Evolutionary conservation across 495 filamentous ascomycete genomes (phyloP), one percentile per base, ranked within the genome.

Genomic region (Penicillium egyptiacum): DNA sequence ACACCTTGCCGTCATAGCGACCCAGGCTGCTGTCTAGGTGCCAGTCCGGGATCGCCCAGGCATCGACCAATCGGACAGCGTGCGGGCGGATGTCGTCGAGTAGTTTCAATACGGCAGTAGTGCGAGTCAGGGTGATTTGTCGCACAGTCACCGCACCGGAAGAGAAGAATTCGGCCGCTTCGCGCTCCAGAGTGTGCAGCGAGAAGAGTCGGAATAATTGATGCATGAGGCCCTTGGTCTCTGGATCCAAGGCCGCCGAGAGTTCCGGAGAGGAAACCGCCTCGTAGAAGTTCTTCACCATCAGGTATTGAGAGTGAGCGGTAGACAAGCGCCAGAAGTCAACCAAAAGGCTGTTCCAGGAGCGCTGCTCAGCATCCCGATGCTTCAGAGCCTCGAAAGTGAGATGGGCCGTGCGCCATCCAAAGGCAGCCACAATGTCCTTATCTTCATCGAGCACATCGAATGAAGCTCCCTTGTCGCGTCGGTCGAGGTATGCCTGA

Each of bases 311-410:
- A 6, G 83, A 85, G 64, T 88, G 85, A 8, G 86, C 85, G 4
- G 83, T 87, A 37, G 79, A 83, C 16, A 88, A 76, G 23, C 86
- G 82, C 80, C 84, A 88, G 77, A 89, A 88, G 70, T 89, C 85
- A 31, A 89, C 84, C 23, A 89, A 78, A 11, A 89, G 75, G 58
- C 79, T 82, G 70, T 88, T 89, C 86, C 86, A 89, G 16, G 83
- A 79, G 41, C 80, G 78, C 74, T 86, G 85, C 64, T 88, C 83
- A 51, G 81, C 81, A 59, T 88, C 86, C 23, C 86, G 81, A 70
- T 87, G 84, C 71, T 88, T 88, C 28, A 86, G 76, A 0, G 85
- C 83, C 69, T 88, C 86, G 60, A 89, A 89, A 20, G 85, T 88
- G 42, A 88, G 78, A 68, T 83, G 86, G 5, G 86, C 81, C 4